Conservation (phyloP, 163 green algal genomes). For the Prototheca stagnorum region DNA sequence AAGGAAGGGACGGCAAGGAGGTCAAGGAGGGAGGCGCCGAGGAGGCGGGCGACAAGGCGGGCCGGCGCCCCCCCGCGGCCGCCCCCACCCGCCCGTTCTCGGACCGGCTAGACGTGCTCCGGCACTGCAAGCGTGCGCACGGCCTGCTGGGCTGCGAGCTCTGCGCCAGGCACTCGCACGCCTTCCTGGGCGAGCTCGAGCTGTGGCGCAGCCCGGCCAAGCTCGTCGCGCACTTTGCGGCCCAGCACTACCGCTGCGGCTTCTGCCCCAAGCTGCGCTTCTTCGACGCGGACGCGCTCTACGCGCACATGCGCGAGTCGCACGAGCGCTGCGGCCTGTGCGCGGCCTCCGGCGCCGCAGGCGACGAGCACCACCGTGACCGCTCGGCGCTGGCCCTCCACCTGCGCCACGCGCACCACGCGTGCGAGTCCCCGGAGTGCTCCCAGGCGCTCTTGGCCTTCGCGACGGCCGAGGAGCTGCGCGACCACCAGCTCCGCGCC, state of each 20-base stretch:
- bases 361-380: constrained; percentile 5
- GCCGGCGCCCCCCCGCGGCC: no score
- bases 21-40: no score
- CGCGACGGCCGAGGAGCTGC: constrained; percentile 32
- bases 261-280: constrained; percentile 40
- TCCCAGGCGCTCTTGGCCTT: constrained; percentile 39
- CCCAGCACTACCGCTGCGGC: constrained; percentile 33
- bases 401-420: constrained; percentile 19
- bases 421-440: constrained; percentile 34
- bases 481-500: constrained; percentile 18
- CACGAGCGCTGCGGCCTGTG: constrained; percentile 33
- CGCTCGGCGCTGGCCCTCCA: constrained; percentile 3
- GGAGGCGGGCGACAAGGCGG: no score
- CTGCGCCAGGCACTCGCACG: no score
- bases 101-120: no score
- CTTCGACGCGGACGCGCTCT: constrained; percentile 29
- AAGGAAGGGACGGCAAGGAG: no score
- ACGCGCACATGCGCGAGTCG: constrained; percentile 21
- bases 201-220: constrained; percentile 3
- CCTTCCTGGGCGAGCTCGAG: constrained; percentile 39
- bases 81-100: no score
- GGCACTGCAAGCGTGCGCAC: no score
- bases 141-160: no score
- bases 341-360: not conserved
- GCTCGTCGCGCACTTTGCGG: constrained; percentile 23